A percentile compares a stretch with the other conserved stretches of the same genome.
phyloP scores from a whole-genome alignment of 441 rosid genomes.

The Hypseocharis bilobata region DNA sequence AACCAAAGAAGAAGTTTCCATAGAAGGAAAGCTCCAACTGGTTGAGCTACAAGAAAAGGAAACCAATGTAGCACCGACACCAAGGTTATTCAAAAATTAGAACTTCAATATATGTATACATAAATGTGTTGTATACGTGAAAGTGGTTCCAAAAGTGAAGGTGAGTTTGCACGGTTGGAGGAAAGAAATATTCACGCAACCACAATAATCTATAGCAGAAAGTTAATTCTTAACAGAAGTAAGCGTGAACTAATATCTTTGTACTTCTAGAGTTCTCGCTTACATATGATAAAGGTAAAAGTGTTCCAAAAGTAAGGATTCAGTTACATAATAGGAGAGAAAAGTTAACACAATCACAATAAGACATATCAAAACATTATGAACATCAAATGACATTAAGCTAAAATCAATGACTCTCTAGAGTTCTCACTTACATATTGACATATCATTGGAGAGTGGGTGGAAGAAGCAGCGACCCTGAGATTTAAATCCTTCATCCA shows the following conservation, averaged over 20 bases:
- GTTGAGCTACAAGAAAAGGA: background rate
- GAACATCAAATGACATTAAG: background rate
- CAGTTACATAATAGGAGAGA: background rate
- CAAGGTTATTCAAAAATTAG: too few species aligned
- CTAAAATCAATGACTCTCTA: background rate
- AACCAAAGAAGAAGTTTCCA: background rate
- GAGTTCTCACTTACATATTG: constrained; percentile 47
- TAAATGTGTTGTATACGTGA: too few species aligned
- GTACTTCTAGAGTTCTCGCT: background rate
- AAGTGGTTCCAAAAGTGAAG: too few species aligned
- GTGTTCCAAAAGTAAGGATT: background rate
- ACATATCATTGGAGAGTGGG: constrained; percentile 67
- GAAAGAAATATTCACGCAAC: too few species aligned
- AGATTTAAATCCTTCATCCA: constrained; percentile 60
- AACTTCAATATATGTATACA: too few species aligned
- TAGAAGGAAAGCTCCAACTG: background rate
- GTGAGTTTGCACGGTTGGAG: too few species aligned
- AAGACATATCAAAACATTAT: background rate
- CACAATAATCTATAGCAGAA: too few species aligned
- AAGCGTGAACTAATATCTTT: too few species aligned
- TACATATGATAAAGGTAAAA: background rate
- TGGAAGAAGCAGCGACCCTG: constrained; percentile 68
- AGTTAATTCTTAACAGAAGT: too few species aligned
- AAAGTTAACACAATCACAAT: background rate
- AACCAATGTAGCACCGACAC: background rate